Conservation (phyloP, 2,329 filamentous ascomycete species). For the Cercospora berteroae region DNA sequence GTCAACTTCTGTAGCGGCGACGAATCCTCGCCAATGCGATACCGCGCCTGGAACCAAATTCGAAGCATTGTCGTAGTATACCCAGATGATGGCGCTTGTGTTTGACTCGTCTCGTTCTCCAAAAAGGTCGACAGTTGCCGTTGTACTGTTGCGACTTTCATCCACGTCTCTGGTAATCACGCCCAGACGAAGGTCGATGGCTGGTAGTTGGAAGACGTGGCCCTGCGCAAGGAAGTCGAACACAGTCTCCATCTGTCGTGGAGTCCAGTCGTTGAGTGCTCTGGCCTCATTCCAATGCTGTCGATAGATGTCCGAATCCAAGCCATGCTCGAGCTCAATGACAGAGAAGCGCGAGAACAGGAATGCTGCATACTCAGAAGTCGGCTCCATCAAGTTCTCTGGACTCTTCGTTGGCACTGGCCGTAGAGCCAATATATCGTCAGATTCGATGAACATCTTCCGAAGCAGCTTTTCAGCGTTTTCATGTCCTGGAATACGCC, state of each 20-base stretch:
- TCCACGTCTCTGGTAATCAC: background rate
- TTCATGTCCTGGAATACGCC: background rate
- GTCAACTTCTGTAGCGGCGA: background rate
- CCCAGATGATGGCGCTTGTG: background rate
- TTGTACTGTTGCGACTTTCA: background rate
- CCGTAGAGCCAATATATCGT: background rate
- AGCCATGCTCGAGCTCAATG: background rate
- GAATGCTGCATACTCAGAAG: background rate
- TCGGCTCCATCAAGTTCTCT: background rate
- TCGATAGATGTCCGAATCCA: background rate
- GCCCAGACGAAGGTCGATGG: background rate
- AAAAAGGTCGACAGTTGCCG: background rate
- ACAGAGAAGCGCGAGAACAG: background rate
- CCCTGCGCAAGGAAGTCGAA: slow-evolving; percentile 1
- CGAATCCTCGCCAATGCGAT: slow-evolving; percentile 2
- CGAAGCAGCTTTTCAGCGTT: background rate
- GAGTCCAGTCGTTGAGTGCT: background rate
- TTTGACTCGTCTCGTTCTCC: background rate
- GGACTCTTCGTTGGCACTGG: background rate
- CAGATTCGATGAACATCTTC: slow-evolving; percentile 1
- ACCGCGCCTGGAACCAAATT: background rate
- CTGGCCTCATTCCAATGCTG: background rate
- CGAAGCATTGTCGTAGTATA: background rate
- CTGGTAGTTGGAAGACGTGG: background rate
- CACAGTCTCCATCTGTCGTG: background rate